A percentile compares a stretch with the other conserved stretches of the same genome.
Evolutionary conservation across 129 eudicot genomes (phyloP).

Genomic region (Gnaphalium uliginosum): DNA sequence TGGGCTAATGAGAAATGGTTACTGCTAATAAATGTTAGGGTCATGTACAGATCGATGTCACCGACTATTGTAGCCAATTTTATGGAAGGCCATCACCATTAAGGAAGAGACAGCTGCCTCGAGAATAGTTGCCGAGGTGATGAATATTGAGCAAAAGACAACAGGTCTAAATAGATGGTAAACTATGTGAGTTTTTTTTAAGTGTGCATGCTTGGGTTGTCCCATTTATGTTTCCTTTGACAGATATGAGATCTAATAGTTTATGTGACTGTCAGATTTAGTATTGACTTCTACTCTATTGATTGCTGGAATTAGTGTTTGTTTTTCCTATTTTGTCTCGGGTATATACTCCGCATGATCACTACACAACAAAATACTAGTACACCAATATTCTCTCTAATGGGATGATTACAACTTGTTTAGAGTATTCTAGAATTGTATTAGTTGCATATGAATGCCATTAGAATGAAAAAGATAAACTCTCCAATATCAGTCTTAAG

Average conservation of each 20-base stretch:
- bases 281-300: conserved; percentile 21
- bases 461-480: too few relatives aligned
- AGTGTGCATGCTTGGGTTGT: conserved; percentile 39
- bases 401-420: background rate
- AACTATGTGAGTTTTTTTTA: background rate
- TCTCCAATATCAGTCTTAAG: too few relatives aligned
- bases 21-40: too few relatives aligned
- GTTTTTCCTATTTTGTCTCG: background rate
- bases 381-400: background rate
- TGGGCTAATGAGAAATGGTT: too few relatives aligned
- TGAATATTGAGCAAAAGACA: conserved; percentile 25
- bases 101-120: conserved; percentile 17
- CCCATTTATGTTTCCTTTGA: conserved; percentile 25
- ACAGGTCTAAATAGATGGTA: conserved; percentile 9
- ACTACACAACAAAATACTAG: background rate
- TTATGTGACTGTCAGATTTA: conserved; percentile 4
- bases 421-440: background rate
- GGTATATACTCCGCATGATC: background rate
- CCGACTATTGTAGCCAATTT: conserved; percentile 17
- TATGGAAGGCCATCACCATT: conserved; percentile 15
- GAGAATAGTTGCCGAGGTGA: conserved; percentile 25
- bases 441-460: too few relatives aligned
- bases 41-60: background rate
- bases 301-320: conserved; percentile 9
- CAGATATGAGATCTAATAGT: conserved; percentile 26